These are phyloP conservation scores for Blepharisma undulans DNA, from an alignment of 169 alveolate species.

Conservation along the genomic window DNA sequence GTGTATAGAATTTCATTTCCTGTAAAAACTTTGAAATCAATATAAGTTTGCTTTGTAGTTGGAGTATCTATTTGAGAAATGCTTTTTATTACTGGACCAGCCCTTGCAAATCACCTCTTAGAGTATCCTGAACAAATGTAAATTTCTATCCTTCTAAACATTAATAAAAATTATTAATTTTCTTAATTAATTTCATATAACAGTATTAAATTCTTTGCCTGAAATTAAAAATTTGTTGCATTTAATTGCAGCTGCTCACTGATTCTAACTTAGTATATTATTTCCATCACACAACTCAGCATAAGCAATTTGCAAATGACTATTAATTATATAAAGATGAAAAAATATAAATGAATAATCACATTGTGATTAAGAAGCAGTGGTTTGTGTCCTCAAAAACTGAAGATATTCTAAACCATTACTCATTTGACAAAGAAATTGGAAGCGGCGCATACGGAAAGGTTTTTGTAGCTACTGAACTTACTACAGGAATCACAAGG, in stretches of 20 bases:
- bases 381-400: conserved; percentile 32
- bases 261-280: too few species aligned
- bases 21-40: conserved; percentile 30
- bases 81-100: neutral
- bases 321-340: neutral
- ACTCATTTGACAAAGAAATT: conserved; percentile 63
- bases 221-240: too few species aligned
- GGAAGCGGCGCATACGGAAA: conserved; percentile 81
- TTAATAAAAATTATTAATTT: too few species aligned
- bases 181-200: too few species aligned
- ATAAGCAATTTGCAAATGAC: neutral
- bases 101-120: neutral
- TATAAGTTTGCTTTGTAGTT: neutral
- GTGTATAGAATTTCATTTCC: conserved; percentile 36
- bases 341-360: neutral
- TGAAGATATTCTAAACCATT: conserved; percentile 63
- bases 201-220: too few species aligned
- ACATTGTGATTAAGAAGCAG: neutral
- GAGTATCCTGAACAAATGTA: neutral
- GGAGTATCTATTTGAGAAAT: neutral
- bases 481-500: conserved; percentile 46
- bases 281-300: neutral
- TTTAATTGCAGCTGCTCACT: too few species aligned
- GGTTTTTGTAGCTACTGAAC: conserved; percentile 68
- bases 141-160: neutral